Evolutionary conservation across 192 early-diverging fungal genomes (phyloP), one percentile per base, ranked within the genome.

Genomic region (Mortierella antarctica): DNA sequence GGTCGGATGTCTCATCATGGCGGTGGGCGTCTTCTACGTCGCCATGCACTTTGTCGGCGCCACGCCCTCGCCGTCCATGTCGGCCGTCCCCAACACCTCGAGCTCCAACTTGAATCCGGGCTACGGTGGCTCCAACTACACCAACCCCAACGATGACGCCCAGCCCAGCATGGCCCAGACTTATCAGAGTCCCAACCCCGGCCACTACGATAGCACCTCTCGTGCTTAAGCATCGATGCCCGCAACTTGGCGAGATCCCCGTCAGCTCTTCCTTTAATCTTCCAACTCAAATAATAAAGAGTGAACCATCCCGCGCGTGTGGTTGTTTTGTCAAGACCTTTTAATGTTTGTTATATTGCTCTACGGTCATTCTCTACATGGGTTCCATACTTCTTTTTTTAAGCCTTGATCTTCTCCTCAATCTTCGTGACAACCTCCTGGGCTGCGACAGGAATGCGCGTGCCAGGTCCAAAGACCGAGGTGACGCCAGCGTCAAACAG

Each of bases 381-480:
- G 13, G 50, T 51, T 51, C 31, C 31, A 31, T 31, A 31, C 31
- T 31, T 18, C n/a, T 7, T 18, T 5, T 45, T 55, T 60, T 71
- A 74, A 52, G 47, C 49, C 59, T 73, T 71, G 58, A 70, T 70
- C 63, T 65, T 71, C 53, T 84, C 70, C 47, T 90, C 89, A 75
- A 96, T 90, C 82, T 94, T 93, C 64, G 65, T 64, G 39, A 95
- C 88, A 65, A 95, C 90, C 76, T 95, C 93, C 57, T 89, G 91
- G 5, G 95, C 95, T 9, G 94, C 93, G 31, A 92, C 67, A 15
- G 95, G 94, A 68, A 96, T 94, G 63, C 88, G 90, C 4, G 95
- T 95, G n/a, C 95, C 95, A 11, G 95, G 95, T 6, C 95, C 95
- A 85, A 95, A 96, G 44, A 96, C 91, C 41, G 89, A 86, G 20